Evolutionary conservation across 495 filamentous ascomycete genomes (phyloP), one percentile per base, ranked within the genome.

Genomic region (Podospora tetraspora): DNA sequence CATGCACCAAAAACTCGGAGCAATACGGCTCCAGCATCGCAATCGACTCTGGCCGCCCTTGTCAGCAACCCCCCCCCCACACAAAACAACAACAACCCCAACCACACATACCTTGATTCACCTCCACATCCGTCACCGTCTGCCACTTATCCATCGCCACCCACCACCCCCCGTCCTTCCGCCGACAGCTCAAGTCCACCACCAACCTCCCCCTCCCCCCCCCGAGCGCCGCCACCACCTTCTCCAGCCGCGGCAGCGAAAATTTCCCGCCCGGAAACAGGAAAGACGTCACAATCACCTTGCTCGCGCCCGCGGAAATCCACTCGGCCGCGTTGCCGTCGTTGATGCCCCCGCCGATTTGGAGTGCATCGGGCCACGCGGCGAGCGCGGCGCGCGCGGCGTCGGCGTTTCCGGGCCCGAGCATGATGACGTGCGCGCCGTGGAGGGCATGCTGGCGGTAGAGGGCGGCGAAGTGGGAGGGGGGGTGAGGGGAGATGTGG

Each of bases 111-210:
- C n/a, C 89, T 82, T 90, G 81, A 73, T 87, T 92, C 66, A 98
- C 87, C 73, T 97, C 94, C 89, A 96, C 93, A 75, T 97, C 92
- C 1, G 95, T 98, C 67, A 98, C 88, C 4, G 91, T 94, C 81
- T 97, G 94, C 95, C 95, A 99, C 78, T 96, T 94, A 76, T 98
- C 90, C 92, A 95, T 99, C 57, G 95, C 94, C 30, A 99, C 94
- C 68, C 92, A 90, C 94, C 95, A 99, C 61, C 70, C 85, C 13
- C 86, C 85, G 16, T 86, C 81, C 66, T 88, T 86, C 59, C 87
- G 81, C 58, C 95, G 87, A 74, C 95, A 99, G 75, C 92, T 96
- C 22, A 99, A 84, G 78, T 99, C 95, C 75, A 99, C 92, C 67
- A 99, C 95, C 61, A 99, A 85, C 78, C 92, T 94, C 62, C 84